phyloP scores from a whole-genome alignment of 805 yeast species.

The Saccharomyces kudriavzevii region DNA sequence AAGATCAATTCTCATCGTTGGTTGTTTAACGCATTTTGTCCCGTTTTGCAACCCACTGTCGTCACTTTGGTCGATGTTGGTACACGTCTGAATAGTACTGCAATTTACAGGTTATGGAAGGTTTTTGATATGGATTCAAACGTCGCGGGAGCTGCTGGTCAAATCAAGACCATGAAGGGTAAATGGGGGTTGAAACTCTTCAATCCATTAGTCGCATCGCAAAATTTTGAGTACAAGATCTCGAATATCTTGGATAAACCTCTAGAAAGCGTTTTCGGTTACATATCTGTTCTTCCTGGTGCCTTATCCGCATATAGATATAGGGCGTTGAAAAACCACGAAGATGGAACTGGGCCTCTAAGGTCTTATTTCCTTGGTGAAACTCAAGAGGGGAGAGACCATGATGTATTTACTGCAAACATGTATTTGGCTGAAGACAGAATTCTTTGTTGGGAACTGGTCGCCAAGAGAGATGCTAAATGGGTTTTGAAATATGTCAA shows the following conservation, averaged over 20 bases:
- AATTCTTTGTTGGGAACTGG: slow-evolving; percentile 91
- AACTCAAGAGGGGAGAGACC: slow-evolving; percentile 43
- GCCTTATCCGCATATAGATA: slow-evolving; percentile 92
- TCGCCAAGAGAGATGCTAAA: slow-evolving; percentile 71
- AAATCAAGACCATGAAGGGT: slow-evolving; percentile 92
- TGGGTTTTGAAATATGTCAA: slow-evolving; percentile 91
- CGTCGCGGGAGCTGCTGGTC: slow-evolving; percentile 99
- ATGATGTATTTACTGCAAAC: slow-evolving; percentile 87
- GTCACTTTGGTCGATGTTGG: slow-evolving; percentile 93
- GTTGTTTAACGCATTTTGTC: slow-evolving; percentile 93
- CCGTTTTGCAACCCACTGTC: slow-evolving; percentile 84
- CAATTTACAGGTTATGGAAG: slow-evolving; percentile 92
- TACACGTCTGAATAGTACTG: slow-evolving; percentile 82
- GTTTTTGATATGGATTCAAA: slow-evolving; percentile 93
- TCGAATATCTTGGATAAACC: slow-evolving; percentile 96
- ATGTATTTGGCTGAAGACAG: slow-evolving; percentile 97
- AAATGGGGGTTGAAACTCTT: slow-evolving; percentile 70
- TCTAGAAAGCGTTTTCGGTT: slow-evolving; percentile 84
- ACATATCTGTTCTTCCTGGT: slow-evolving; percentile 89
- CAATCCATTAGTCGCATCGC: slow-evolving; percentile 92
- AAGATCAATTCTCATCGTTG: slow-evolving; percentile 97
- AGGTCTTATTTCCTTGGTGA: slow-evolving; percentile 88
- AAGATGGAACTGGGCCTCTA: slow-evolving; percentile 88
- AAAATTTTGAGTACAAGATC: slow-evolving; percentile 93
- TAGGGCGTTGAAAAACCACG: slow-evolving; percentile 74